Evolutionary conservation across 805 yeast species (phyloP).

Genomic region (Yamadazyma kitorensis): DNA sequence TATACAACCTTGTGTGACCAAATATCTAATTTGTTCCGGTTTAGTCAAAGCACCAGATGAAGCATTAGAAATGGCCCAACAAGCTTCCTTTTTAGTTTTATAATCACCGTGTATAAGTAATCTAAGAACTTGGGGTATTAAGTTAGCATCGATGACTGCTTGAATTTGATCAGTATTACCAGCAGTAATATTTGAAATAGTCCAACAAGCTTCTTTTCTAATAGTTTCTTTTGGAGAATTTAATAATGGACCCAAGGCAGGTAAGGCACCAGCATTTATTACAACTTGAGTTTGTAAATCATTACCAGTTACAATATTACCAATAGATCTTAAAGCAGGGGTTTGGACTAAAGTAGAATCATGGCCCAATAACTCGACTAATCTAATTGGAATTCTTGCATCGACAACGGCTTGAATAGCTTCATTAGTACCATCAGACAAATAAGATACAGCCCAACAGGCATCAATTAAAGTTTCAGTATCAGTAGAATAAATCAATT

Average conservation of each 20-base stretch:
- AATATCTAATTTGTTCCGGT: slow-evolving; percentile 91
- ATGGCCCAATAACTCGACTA: slow-evolving; percentile 86
- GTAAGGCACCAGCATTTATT: slow-evolving; percentile 87
- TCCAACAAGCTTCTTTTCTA: slow-evolving; percentile 98
- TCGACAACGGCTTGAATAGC: slow-evolving; percentile 97
- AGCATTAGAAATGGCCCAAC: slow-evolving; percentile 99
- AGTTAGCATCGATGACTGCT: slow-evolving; percentile 91
- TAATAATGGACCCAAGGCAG: slow-evolving; percentile 77
- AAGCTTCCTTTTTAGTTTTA: slow-evolving; percentile 96
- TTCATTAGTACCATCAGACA: slow-evolving; percentile 88
- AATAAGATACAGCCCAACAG: slow-evolving; percentile 96
- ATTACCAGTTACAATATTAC: slow-evolving; percentile 96
- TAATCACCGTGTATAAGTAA: slow-evolving; percentile 80
- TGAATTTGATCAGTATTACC: slow-evolving; percentile 95
- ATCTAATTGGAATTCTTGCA: slow-evolving; percentile 89
- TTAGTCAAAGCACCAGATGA: slow-evolving; percentile 90
- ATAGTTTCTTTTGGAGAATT: slow-evolving; percentile 86
- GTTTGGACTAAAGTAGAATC: slow-evolving; percentile 87
- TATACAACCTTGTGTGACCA: slow-evolving; percentile 93
- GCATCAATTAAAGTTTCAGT: slow-evolving; percentile 95
- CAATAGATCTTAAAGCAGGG: slow-evolving; percentile 96
- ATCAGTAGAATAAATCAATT: slow-evolving; percentile 85
- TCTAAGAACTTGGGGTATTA: slow-evolving; percentile 87
- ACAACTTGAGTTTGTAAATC: slow-evolving; percentile 94
- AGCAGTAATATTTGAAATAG: slow-evolving; percentile 96